Evolutionary conservation across 257 asterid genomes (phyloP).

Genomic region (Fraxinus anomala): DNA sequence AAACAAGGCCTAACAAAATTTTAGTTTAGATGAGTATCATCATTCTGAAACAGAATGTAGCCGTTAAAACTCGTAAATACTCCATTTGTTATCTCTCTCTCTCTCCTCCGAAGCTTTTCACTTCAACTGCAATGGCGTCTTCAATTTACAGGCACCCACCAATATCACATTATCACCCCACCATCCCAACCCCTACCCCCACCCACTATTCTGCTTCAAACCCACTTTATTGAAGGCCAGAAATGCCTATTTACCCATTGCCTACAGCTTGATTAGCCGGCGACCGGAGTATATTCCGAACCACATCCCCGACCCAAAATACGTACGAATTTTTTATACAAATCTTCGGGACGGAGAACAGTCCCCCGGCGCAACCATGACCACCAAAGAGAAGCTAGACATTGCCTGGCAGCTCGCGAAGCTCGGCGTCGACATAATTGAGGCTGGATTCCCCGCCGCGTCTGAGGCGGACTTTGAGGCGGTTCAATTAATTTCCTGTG

Average conservation of each 20-base stretch:
- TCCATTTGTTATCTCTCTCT: too few species aligned
- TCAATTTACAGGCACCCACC: neutral
- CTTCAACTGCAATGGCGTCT: neutral
- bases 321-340: slow-evolving; percentile 85
- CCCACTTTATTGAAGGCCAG: neutral
- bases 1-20: too few species aligned
- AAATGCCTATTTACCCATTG: slow-evolving; percentile 24
- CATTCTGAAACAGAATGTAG: too few species aligned
- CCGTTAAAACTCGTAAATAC: too few species aligned
- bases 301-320: slow-evolving; percentile 78
- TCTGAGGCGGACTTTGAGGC: slow-evolving; percentile 92
- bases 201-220: slow-evolving; percentile 1
- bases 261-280: slow-evolving; percentile 53
- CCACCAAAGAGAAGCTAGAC: slow-evolving; percentile 82
- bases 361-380: slow-evolving; percentile 98
- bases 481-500: slow-evolving; percentile 67
- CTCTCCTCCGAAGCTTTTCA: neutral
- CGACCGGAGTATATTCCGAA: slow-evolving; percentile 69
- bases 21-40: too few species aligned
- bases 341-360: slow-evolving; percentile 98
- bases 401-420: slow-evolving; percentile 84
- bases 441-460: slow-evolving; percentile 92
- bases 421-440: slow-evolving; percentile 88
- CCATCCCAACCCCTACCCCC: neutral
- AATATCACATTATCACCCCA: slow-evolving; percentile 18